Percentiles rank a stretch among this genome's conserved stretches.
These are phyloP conservation scores for Escovopsis weberi DNA, from an alignment of 2,329 filamentous ascomycete genomes.

Conservation along the genomic window DNA sequence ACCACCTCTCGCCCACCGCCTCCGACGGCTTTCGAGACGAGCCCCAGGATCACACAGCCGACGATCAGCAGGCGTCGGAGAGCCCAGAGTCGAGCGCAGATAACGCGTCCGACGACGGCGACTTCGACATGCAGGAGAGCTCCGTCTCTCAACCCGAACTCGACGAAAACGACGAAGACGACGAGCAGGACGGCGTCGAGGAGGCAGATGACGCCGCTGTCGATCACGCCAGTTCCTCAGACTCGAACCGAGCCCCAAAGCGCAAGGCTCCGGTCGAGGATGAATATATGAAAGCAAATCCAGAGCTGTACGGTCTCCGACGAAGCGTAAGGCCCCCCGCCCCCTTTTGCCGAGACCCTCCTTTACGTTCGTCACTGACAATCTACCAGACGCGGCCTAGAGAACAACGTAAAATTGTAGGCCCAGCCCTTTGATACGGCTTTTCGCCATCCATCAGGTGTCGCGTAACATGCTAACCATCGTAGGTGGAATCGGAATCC, in stretches of 20 bases:
- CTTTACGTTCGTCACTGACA: slow-evolving; percentile 17
- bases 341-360: slow-evolving; percentile 5
- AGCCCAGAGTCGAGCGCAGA: slow-evolving; percentile 34
- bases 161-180: slow-evolving; percentile 26
- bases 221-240: slow-evolving; percentile 54
- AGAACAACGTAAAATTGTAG: slow-evolving; percentile 43
- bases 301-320: slow-evolving; percentile 84
- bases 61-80: slow-evolving; percentile 28
- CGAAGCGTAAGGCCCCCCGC: slow-evolving; percentile 58
- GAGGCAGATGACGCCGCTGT: slow-evolving; percentile 17
- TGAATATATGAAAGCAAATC: slow-evolving; percentile 78
- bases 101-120: slow-evolving; percentile 50
- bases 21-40: slow-evolving; percentile 28
- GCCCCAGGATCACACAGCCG: slow-evolving; percentile 24
- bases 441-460: neutral
- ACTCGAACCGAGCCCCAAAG: slow-evolving; percentile 56
- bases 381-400: slow-evolving; percentile 36
- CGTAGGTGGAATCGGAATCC: slow-evolving; percentile 41
- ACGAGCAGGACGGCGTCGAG: slow-evolving; percentile 18
- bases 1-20: slow-evolving; percentile 27
- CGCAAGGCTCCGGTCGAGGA: slow-evolving; percentile 56
- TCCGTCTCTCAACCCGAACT: slow-evolving; percentile 30
- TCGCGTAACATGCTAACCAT: slow-evolving; percentile 3
- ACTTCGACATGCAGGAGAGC: slow-evolving; percentile 62
- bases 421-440: slow-evolving; percentile 10